Evolutionary conservation across 768 basidiomycete species (phyloP), one percentile per base, ranked within the genome.

Genomic region (Butyriboletus loyo): DNA sequence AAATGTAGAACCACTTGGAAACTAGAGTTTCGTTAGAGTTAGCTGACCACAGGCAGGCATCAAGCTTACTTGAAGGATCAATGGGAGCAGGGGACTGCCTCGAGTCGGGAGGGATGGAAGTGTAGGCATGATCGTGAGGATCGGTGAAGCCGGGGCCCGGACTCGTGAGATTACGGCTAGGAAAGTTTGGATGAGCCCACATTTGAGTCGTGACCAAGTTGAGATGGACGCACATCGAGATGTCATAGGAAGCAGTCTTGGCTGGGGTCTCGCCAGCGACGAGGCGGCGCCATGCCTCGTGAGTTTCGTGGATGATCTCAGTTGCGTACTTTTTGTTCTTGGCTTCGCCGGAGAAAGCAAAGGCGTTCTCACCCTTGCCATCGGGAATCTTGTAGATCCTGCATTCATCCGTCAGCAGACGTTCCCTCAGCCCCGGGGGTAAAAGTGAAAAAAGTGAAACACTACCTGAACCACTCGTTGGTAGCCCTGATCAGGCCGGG

Each of bases 301-400:
- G 88, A 75, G 92, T 95, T 72, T 99, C 97, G 73, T 97, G 95
- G 68, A 99, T 89, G 76, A 98, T 97, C 75, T 98, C 96, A 49
- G 90, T 92, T 30, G 97, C 97, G 70, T 98, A 99, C 73, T 96
- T 97, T 82, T 96, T 97, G 81, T 97, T 97, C 80, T 98, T 99
- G 59, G 96, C 96, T 76, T 99, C 97, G 52, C 97, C 97, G 48
- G 92, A 95, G 84, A 99, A 99, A 17, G 97, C 97, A 67, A 99
- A 99, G 59, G 87, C 86, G 78, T 99, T 99, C 77, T 98, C 93
- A 61, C 87, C 86, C 83, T 95, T 93, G 62, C 90, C 92, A 70
- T 95, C 92, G 68, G 92, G 91, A 66, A 93, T 93, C 75, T 93
- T 94, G 86, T 94, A 94, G 73, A 94, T 93, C 71, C 91, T 92